Evolutionary conservation across 371 early-diverging fungal genomes (phyloP), one percentile per base, ranked within the genome.

Genomic region (Mortierella sp.): DNA sequence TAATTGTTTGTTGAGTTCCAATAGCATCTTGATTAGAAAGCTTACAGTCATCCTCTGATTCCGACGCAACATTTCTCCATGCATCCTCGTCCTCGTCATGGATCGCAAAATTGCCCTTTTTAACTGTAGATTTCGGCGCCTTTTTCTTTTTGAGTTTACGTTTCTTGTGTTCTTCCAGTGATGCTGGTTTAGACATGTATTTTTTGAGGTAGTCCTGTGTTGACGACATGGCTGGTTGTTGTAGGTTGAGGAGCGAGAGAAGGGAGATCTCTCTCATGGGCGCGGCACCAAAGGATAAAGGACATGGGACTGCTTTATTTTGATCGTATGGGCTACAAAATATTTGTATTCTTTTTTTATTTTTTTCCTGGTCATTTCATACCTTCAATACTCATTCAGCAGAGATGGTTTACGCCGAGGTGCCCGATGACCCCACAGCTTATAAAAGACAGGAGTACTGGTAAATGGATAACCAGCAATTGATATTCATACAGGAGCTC

Each of bases 381-480:
- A 20, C 62, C 16, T 55, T 37, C 26, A 49, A 14, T 20, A 65
- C 28, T 84, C 81, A 18, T 64, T 86, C 58, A 39, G 18, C 55
- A 55, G 67, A 63, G 24, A 80, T 80, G 81, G 75, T 75, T 20
- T 72, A 75, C 47, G 84, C 88, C 64, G 90, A 89, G 59, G 86
- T 90, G 35, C 90, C 91, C 58, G 90, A 89, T 30, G 90, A 91
- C 70, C 89, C 89, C 10, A 90, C 90, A 26, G 91, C 89, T 39
- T 91, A 91, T 75, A 90, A 87, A 66, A 88, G 88, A 40, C 81
- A 86, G 78, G 86, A 88, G 47, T 92, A 92, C 73, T 92, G 93
- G 93, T 89, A 91, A 64, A 84, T 39, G 61, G 87, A 87, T 52
- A 28, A 83, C 57, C 11, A 10, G 57, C 5, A 20, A 47, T 20